These are phyloP conservation scores for Malus orientalis DNA, from an alignment of 306 rosid genomes.

Conservation along the genomic window DNA sequence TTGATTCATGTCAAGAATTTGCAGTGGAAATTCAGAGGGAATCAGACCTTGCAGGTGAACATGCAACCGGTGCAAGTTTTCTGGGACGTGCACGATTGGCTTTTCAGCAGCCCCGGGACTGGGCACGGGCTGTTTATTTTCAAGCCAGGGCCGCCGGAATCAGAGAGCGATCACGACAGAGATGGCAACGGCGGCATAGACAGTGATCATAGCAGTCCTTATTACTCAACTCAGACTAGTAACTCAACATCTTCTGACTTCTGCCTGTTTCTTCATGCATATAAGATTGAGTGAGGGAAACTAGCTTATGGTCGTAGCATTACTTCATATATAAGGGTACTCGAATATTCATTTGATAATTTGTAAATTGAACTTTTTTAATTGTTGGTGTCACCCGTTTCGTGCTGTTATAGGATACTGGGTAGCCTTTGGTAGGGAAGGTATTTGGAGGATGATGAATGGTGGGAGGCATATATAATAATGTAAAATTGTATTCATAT, in stretches of 20 bases:
- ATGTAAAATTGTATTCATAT: background rate
- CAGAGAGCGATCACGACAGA: conserved; percentile 49
- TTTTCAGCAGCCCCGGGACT: conserved; percentile 44
- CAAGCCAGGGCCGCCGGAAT: conserved; percentile 53
- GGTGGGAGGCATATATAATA: too few relatives aligned
- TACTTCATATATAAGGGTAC: background rate
- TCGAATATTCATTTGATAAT: background rate
- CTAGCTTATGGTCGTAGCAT: background rate
- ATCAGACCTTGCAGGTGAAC: conserved; percentile 58
- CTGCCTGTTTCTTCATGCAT: conserved; percentile 56
- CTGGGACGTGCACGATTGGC: conserved; percentile 89
- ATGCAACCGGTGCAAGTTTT: conserved; percentile 62
- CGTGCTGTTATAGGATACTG: too few relatives aligned
- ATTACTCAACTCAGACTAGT: conserved; percentile 40
- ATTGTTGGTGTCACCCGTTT: too few relatives aligned
- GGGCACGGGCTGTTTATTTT: conserved; percentile 79
- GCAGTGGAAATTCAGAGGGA: conserved; percentile 91
- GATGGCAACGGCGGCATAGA: conserved; percentile 26
- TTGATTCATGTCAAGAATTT: conserved; percentile 69
- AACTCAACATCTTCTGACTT: conserved; percentile 27
- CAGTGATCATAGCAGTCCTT: conserved; percentile 59
- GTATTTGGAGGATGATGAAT: too few relatives aligned
- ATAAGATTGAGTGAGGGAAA: conserved; percentile 47
- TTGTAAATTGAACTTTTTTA: background rate
- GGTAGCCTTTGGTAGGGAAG: too few relatives aligned